Base-by-base conservation (phyloP, 2,329 filamentous ascomycete species). In the Lecanicillium sp. region DNA sequence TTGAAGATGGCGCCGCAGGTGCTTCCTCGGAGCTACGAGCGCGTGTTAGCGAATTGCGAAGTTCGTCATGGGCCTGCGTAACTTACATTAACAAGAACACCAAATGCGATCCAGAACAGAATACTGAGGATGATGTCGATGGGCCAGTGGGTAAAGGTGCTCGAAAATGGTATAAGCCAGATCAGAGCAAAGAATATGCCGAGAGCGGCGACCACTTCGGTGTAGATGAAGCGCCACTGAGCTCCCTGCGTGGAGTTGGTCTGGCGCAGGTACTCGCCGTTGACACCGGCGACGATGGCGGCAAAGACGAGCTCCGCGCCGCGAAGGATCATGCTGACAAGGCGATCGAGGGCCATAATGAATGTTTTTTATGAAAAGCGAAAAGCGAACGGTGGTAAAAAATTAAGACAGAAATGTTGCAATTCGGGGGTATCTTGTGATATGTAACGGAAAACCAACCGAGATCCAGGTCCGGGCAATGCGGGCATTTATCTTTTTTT, bases 101-200 rank as follows among this genome's bases (percentile, higher is more conserved):
- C 83, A 56, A 87, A 88, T 3, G 75, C 73, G 21, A 78, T 76
- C 60, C 87, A 88, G 84, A 84, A 90, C 41, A 78, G 72, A 48
- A 83, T 66, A 37, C 81, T 84, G 55, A 90, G 70, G 58, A 89
- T 55, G 21, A 90, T 58, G 59, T 91, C 87, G 56, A 82, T 69
- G 0, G 83, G 83, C 76, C 83, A 90, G 64, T 84, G 76, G 52
- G 82, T 74, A 64, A 90, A 87, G 39, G 73, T 75, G 43, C 70
- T 69, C 2, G 79, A 77, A 60, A 87, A 86, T 2, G 87, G 87
- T 33, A 90, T 72, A 23, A 90, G 72, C 79, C 85, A 87, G 53
- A 90, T 62, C 21, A 90, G 66, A 5, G 79, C 72, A n/a, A 87
- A 69, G 33, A 90, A 63, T 47, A 90, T 79, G 11, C 82, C 79